phyloP scores from a whole-genome alignment of 2,329 filamentous ascomycete species.

The Rhinocladiella mackenziei region DNA sequence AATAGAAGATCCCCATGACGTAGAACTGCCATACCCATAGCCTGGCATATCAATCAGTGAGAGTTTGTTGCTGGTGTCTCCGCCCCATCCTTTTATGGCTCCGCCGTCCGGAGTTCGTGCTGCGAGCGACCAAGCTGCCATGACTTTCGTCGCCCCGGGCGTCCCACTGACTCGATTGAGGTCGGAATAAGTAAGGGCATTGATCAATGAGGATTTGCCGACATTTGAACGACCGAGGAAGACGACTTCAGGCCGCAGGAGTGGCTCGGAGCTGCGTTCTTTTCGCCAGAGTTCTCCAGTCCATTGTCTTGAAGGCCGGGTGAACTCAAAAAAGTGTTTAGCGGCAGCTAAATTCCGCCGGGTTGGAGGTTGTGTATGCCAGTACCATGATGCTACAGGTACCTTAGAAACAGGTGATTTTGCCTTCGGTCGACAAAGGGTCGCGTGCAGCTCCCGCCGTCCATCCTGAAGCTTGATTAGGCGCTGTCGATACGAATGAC shows the following conservation, averaged over 20 bases:
- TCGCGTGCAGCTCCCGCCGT: conserved; percentile 14
- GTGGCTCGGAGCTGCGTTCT: conserved; percentile 40
- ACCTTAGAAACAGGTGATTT: neutral
- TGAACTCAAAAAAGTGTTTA: conserved; percentile 43
- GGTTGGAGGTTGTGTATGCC: conserved; percentile 48
- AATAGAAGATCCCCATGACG: conserved; percentile 63
- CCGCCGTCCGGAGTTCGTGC: conserved; percentile 37
- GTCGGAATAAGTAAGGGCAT: conserved; percentile 52
- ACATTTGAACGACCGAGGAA: conserved; percentile 69
- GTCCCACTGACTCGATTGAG: conserved; percentile 36
- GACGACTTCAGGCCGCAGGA: conserved; percentile 55
- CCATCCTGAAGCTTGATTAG: conserved; percentile 19
- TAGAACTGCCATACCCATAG: conserved; percentile 60
- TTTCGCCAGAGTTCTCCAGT: conserved; percentile 57
- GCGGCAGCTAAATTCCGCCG: conserved; percentile 41
- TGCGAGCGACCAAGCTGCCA: conserved; percentile 64
- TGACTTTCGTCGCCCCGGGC: conserved; percentile 59
- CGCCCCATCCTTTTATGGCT: conserved; percentile 30
- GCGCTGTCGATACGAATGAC: conserved; percentile 12
- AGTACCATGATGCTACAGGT: conserved; percentile 35
- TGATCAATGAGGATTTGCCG: conserved; percentile 64
- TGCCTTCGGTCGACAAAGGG: neutral
- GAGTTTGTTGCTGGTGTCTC: conserved; percentile 42
- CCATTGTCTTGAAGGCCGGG: conserved; percentile 56
- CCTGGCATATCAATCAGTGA: conserved; percentile 68